Evolutionary conservation across 164 flowering plant genomes (phyloP).

Genomic region (Kalanchoe fedtschenkoi): DNA sequence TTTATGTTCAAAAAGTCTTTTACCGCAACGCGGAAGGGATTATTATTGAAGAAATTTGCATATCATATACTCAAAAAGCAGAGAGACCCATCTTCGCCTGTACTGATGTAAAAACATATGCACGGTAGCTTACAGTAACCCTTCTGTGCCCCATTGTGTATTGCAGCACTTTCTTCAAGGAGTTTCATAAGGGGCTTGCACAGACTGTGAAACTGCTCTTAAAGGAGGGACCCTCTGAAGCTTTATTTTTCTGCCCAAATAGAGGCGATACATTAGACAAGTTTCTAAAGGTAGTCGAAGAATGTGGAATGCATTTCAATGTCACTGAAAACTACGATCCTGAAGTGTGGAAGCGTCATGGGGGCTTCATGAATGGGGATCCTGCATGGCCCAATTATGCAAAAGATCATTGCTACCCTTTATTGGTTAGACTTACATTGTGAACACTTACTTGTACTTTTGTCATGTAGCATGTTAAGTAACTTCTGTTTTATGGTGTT

Average conservation of each 20-base stretch:
- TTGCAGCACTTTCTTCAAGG: conserved; percentile 82
- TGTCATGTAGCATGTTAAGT: neutral
- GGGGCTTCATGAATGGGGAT: conserved; percentile 25
- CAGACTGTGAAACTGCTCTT: conserved; percentile 47
- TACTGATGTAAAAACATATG: too few species aligned
- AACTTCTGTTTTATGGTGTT: neutral
- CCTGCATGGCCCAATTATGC: conserved; percentile 77
- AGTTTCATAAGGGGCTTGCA: conserved; percentile 69
- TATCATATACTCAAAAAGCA: too few species aligned
- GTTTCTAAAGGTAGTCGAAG: conserved; percentile 46
- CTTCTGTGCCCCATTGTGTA: neutral
- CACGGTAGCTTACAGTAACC: neutral
- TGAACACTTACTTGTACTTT: neutral
- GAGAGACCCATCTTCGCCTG: too few species aligned
- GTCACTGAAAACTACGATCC: conserved; percentile 50
- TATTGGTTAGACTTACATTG: conserved; percentile 51
- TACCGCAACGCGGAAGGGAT: too few species aligned
- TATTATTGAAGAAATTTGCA: too few species aligned
- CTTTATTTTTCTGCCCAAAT: conserved; percentile 66
- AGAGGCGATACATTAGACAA: conserved; percentile 74
- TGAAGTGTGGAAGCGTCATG: conserved; percentile 64
- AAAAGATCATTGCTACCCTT: conserved; percentile 75
- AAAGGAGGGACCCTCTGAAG: conserved; percentile 44
- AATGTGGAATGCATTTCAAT: conserved; percentile 37
- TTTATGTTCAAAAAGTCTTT: too few species aligned